These are phyloP conservation scores for Umbellularia californica DNA, from an alignment of 164 flowering plant genomes.

Conservation along the genomic window DNA sequence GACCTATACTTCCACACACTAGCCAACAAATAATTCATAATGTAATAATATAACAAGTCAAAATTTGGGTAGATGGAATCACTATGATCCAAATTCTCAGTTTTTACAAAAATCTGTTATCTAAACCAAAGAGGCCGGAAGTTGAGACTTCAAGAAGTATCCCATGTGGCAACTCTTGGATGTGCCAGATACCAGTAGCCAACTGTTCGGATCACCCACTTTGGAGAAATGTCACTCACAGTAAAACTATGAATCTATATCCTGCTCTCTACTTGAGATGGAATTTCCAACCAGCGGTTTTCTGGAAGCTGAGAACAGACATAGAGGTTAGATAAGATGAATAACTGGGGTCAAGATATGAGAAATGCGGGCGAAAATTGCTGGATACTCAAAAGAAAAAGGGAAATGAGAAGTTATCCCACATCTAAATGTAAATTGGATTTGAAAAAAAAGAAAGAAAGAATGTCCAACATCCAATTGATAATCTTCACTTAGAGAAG, in stretches of 20 bases:
- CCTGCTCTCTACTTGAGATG: neutral
- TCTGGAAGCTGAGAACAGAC: neutral
- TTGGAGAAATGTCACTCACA: neutral
- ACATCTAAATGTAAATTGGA: too few species aligned
- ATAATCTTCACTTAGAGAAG: too few species aligned
- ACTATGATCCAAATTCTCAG: neutral
- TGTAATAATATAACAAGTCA: neutral
- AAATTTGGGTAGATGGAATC: neutral
- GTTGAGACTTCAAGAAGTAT: neutral
- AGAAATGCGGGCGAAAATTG: too few species aligned
- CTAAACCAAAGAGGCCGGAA: neutral
- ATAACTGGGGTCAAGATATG: too few species aligned
- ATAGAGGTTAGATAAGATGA: neutral
- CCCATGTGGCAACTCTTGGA: neutral
- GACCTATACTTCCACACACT: too few species aligned
- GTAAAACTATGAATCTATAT: neutral
- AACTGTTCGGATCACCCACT: neutral
- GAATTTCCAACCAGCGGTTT: slow-evolving; percentile 2
- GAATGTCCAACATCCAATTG: too few species aligned
- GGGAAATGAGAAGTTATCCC: too few species aligned
- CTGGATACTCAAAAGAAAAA: too few species aligned
- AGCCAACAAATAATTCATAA: neutral
- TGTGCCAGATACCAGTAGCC: neutral
- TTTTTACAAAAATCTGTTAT: neutral
- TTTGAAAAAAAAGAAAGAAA: too few species aligned